Conservation (phyloP, 2,329 filamentous ascomycete species). For the Colletotrichum karsti region DNA sequence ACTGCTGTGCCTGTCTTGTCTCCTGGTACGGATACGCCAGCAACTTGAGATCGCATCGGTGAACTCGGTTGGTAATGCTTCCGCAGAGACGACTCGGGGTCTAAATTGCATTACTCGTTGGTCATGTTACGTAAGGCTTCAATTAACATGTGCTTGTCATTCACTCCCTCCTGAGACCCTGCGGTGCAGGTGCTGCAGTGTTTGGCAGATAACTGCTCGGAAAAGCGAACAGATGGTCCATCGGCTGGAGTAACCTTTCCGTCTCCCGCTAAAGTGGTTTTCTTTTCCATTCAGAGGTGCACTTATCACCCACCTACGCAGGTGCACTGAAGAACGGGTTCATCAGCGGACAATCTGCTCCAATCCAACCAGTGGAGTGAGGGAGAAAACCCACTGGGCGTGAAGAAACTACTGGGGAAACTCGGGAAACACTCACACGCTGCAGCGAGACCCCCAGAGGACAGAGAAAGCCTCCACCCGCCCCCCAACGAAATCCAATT, state of each 20-base stretch:
- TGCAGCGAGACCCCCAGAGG: too few species aligned
- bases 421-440: background rate
- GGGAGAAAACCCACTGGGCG: background rate
- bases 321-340: constrained; percentile 22
- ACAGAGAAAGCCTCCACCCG: background rate
- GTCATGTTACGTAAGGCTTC: background rate
- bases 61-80: background rate
- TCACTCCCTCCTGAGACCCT: background rate
- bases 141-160: background rate
- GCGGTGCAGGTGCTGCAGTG: background rate
- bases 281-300: background rate
- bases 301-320: too few species aligned
- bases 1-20: too few species aligned
- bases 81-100: background rate
- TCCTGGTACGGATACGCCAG: too few species aligned
- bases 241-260: background rate
- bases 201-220: background rate
- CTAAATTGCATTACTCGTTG: background rate
- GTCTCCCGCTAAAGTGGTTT: background rate
- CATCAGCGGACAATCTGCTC: background rate
- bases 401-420: background rate
- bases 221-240: background rate
- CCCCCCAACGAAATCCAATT: constrained; percentile 27
- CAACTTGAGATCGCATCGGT: background rate
- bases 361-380: background rate